Percentiles rank a stretch among this genome's conserved stretches.
These are phyloP conservation scores for Alloteropsis angusta DNA, from an alignment of 202 grass and related monocot genomes.

Conservation along the genomic window DNA sequence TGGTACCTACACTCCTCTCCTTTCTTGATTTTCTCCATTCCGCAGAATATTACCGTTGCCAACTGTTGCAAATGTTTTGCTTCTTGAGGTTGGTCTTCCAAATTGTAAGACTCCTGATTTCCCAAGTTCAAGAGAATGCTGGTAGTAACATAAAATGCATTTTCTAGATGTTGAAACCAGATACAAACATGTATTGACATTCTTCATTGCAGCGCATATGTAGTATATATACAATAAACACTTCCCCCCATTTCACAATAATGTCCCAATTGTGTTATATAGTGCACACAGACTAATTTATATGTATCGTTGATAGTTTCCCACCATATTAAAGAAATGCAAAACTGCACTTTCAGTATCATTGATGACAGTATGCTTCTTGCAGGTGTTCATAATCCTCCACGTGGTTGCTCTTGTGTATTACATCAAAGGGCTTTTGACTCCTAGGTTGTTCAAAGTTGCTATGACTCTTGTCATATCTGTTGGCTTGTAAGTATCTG, in stretches of 20 bases:
- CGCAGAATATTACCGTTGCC: not conserved
- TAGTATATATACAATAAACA: not conserved
- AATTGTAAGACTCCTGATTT: not conserved
- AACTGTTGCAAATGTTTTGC: not conserved
- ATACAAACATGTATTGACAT: not conserved
- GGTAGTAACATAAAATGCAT: not conserved
- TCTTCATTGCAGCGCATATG: not conserved
- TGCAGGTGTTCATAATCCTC: slow-evolving; percentile 96
- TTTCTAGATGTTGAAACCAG: not conserved
- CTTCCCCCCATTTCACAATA: slow-evolving; percentile 4
- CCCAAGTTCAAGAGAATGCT: not conserved
- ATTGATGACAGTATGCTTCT: slow-evolving; percentile 15
- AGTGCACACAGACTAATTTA: not conserved
- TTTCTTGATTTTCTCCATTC: not conserved
- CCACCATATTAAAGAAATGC: not conserved
- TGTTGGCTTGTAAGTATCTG: slow-evolving; percentile 70
- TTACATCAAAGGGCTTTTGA: slow-evolving; percentile 93
- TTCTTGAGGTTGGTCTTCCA: not conserved
- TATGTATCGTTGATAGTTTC: not conserved
- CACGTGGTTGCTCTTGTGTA: slow-evolving; percentile 93
- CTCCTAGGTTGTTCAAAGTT: slow-evolving; percentile 90
- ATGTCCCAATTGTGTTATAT: not conserved
- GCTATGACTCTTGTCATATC: slow-evolving; percentile 92
- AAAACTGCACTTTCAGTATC: not conserved
- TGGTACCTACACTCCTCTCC: slow-evolving; percentile 47